Evolutionary conservation across 139 green algal genomes (phyloP), one percentile per base, ranked within the genome.

Genomic region (Ulvella scutata): DNA sequence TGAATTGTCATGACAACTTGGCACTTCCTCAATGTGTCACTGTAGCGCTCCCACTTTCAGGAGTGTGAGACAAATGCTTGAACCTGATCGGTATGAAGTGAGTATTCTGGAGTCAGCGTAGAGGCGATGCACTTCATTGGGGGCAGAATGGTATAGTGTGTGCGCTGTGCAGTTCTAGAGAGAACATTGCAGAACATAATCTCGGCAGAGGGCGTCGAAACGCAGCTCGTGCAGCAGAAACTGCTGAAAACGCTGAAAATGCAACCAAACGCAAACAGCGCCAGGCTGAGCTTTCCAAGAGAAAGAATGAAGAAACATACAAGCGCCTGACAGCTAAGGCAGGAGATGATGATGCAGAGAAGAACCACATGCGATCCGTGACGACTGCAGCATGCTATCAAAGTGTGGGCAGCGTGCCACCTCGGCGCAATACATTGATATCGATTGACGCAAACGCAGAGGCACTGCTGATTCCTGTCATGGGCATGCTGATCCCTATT

Each of bases 401-500:
- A 26, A 29, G 6, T 6, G n/a, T 26, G 72, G 61, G 34, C 17
- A 29, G 37, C 0, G 38, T 67, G 73, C 73, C 35, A 28, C 73
- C 73, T 0, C 43, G 20, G 38, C 39, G 38, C 23, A 62, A 35
- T 26, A 9, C 21, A 6, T 43, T 26, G 37, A 76, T 67, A 36
- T 76, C 4, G 43, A 79, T 87, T 33, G 94, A 99, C 83, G 43
- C 81, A 36, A 81, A 84, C 36, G 78, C 79, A 2, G 93, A 99
- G 82, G 82, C 87, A 3, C 85, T 99, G 26, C 82, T 99, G 59
- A 79, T 99, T 77, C 95, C 95, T 43, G 93, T 99, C 75, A 97
- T 97, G 78, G 95, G 95, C 39, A 78, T 96, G 51, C 76, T 98
- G 74, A 92, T 99, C 72, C 95, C 95, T 39, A 97, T 99, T 79